These are phyloP conservation scores for Aspergillus transmontanensis DNA, from an alignment of 2,329 filamentous ascomycete species.

Conservation along the genomic window DNA sequence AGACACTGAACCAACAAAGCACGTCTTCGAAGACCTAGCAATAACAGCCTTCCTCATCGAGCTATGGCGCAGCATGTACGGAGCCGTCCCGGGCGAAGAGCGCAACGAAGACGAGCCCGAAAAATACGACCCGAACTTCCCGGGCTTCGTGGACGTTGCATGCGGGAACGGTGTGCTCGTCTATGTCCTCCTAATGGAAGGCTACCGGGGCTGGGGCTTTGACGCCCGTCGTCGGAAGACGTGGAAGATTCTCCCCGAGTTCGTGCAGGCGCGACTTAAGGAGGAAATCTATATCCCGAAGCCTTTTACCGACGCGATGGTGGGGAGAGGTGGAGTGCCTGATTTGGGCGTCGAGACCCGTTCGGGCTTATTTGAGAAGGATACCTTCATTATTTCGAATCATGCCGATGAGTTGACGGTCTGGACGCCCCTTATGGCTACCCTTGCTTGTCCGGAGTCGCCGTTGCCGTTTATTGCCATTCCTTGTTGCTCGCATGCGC, in stretches of 20 bases:
- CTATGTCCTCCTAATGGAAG: constrained; percentile 77
- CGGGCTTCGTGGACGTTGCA: constrained; percentile 92
- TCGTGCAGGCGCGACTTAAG: constrained; percentile 53
- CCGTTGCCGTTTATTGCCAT: constrained; percentile 85
- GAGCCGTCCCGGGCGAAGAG: constrained; percentile 26
- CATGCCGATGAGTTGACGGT: constrained; percentile 95
- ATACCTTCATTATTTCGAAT: constrained; percentile 93
- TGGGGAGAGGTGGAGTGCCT: not conserved
- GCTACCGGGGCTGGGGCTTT: constrained; percentile 85
- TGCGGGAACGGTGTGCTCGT: constrained; percentile 93
- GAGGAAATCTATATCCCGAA: constrained; percentile 65
- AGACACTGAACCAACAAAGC: constrained; percentile 82
- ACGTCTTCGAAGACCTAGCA: constrained; percentile 90
- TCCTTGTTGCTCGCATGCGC: constrained; percentile 89
- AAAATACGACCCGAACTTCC: constrained; percentile 55
- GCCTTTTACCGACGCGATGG: constrained; percentile 41
- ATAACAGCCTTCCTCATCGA: constrained; percentile 94
- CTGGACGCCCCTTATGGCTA: constrained; percentile 90
- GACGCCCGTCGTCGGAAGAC: constrained; percentile 85
- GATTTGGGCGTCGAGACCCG: constrained; percentile 29
- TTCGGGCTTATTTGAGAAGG: constrained; percentile 66
- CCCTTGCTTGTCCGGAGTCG: constrained; percentile 56
- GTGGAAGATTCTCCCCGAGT: constrained; percentile 70
- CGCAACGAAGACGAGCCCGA: constrained; percentile 22
- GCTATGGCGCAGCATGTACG: constrained; percentile 85